These are phyloP conservation scores for Ogataea trehaloabstinens DNA, from an alignment of 805 yeast genomes.

Conservation along the genomic window DNA sequence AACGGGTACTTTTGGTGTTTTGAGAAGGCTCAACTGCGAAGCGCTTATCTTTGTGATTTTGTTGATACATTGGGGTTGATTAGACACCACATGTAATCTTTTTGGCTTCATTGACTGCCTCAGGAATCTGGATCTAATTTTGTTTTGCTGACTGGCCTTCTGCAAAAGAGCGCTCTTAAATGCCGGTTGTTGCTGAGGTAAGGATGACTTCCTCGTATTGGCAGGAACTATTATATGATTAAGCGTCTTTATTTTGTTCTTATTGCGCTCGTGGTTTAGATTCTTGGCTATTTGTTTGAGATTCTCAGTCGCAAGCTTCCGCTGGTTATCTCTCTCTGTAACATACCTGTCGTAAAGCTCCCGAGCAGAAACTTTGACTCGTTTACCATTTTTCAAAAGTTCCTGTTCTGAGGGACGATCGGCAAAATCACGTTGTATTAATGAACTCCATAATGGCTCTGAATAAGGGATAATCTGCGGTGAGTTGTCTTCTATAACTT, in stretches of 20 bases:
- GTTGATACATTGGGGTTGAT: slow-evolving; percentile 8
- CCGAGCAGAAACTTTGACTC: slow-evolving; percentile 33
- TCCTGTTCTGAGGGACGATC: slow-evolving; percentile 36
- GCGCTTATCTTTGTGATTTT: slow-evolving; percentile 15
- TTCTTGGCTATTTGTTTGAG: slow-evolving; percentile 41
- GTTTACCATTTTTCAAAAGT: slow-evolving; percentile 17
- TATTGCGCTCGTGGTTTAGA: slow-evolving; percentile 39
- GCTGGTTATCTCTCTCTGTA: slow-evolving; percentile 41
- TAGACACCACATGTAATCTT: slow-evolving; percentile 7
- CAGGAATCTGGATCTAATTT: slow-evolving; percentile 21
- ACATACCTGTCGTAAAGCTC: slow-evolving; percentile 39
- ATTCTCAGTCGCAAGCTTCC: slow-evolving; percentile 43
- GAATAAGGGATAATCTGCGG: slow-evolving; percentile 41
- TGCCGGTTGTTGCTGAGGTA: slow-evolving; percentile 12
- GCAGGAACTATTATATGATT: slow-evolving; percentile 26
- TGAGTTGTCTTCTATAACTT: slow-evolving; percentile 39
- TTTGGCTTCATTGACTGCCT: slow-evolving; percentile 12
- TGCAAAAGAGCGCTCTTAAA: slow-evolving; percentile 31
- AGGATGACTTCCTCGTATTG: slow-evolving; percentile 8
- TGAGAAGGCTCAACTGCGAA: slow-evolving; percentile 5
- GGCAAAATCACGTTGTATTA: slow-evolving; percentile 47
- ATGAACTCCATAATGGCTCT: slow-evolving; percentile 45
- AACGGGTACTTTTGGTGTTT: no score
- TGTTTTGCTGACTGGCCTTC: slow-evolving; percentile 31
- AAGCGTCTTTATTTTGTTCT: slow-evolving; percentile 37